Base-by-base conservation (phyloP, 2,329 filamentous ascomycete genomes). In the Aspergillus ruber region DNA sequence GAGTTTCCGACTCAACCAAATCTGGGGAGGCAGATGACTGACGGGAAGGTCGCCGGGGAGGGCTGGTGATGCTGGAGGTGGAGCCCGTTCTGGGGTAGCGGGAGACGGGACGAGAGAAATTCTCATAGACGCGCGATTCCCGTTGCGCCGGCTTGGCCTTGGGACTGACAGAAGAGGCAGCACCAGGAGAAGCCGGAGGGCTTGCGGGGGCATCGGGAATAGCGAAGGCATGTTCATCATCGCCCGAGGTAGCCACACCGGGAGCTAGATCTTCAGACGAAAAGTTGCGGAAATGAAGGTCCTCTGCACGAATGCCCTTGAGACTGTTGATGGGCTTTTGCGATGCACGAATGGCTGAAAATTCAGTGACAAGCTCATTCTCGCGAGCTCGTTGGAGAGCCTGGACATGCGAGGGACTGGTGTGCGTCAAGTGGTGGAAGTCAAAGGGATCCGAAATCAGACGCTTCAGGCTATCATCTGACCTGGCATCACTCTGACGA, bases 401-500 rank as follows among this genome's bases (percentile, higher is more conserved):
- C 27, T 76, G 71, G 47, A 82, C 73, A 47, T 83, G 76, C 20
- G 74, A 64, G 20, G 76, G 74, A 47, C 75, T 74, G 23, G 80
- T 80, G 58, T 84, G 80, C 32, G 79, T 79, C 45, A 84, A 64
- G 57, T 84, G 81, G 52, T 83, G 79, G 58, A 84, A 84, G 56
- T 82, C 78, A 62, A 81, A 84, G 1, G 81, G 81, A 48, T 75
- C 74, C 0, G 81, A 84, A 45, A 84, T 84, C 48, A 69, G 68
- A 38, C 65, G 66, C 60, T 78, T 79, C 45, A 71, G 47, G 17
- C 65, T 63, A 46, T 68, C 64, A 54, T 68, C 69, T 73, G 65
- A 66, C 71, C 68, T 63, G 27, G 62, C 55, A 38, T 66, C 60
- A 35, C 52, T 59, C 29, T 64, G 60, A 17, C 67, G 63, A 18